Conservation (phyloP, 352 stramenopile species). For the Pythium monospermum region DNA sequence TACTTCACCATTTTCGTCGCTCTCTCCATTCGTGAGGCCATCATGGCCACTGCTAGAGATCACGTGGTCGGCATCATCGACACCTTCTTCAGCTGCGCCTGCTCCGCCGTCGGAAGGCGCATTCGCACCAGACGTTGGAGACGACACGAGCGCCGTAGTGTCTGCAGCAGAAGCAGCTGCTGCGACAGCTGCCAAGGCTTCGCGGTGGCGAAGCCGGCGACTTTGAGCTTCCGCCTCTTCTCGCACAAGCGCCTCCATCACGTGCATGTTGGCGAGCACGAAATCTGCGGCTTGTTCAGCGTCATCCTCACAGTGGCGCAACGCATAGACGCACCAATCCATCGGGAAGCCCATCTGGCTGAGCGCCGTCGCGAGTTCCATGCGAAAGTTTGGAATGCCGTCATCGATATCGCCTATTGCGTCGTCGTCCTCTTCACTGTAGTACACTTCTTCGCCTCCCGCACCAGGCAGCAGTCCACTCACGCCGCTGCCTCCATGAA, state of each 20-base stretch:
- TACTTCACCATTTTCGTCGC: background rate
- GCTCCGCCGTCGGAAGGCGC: background rate
- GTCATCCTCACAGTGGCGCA: slow-evolving; percentile 81
- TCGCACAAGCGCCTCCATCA: slow-evolving; percentile 70
- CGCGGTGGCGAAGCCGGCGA: slow-evolving; percentile 45
- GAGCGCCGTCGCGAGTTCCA: slow-evolving; percentile 72
- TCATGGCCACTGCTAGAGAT: background rate
- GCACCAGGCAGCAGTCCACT: slow-evolving; percentile 20
- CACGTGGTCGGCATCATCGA: background rate
- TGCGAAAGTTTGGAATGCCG: slow-evolving; percentile 75
- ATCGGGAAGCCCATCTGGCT: slow-evolving; percentile 87
- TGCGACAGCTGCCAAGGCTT: slow-evolving; percentile 24
- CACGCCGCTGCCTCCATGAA: slow-evolving; percentile 23
- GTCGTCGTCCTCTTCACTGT: slow-evolving; percentile 80
- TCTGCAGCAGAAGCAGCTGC: no score
- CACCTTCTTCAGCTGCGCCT: background rate
- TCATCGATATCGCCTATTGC: slow-evolving; percentile 38
- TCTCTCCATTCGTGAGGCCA: background rate
- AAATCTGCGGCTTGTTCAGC: slow-evolving; percentile 77
- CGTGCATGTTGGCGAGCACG: slow-evolving; percentile 81
- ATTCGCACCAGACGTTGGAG: background rate
- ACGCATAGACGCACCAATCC: slow-evolving; percentile 83
- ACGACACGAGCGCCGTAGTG: no score
- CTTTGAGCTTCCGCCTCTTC: slow-evolving; percentile 57
- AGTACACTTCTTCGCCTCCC: slow-evolving; percentile 67